A percentile compares a stretch with the other conserved stretches of the same genome.
Conservation (phyloP, 169 alveolate species). For the Miamiensis avidus region DNA sequence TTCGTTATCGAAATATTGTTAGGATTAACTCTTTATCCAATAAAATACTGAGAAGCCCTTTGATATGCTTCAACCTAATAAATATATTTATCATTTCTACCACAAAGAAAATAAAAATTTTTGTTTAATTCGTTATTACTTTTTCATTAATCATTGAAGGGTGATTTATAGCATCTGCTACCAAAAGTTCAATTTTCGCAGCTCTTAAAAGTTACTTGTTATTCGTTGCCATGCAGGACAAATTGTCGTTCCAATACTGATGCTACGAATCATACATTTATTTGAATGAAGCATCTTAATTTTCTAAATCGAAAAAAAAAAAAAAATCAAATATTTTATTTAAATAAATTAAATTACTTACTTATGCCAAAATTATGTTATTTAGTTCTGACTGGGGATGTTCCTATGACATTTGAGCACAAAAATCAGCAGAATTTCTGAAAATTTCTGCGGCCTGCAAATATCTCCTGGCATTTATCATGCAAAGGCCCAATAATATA, state of each 20-base stretch:
- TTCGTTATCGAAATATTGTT: conserved; percentile 12
- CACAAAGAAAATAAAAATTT: background rate
- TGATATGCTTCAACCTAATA: background rate
- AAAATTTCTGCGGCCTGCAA: conserved; percentile 45
- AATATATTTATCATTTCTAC: background rate
- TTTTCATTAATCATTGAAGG: conserved; percentile 29
- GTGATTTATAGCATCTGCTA: conserved; percentile 28
- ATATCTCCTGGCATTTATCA: conserved; percentile 34
- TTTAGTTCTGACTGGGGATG: conserved; percentile 3
- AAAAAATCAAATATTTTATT: background rate
- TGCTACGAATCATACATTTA: background rate
- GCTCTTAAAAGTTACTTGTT: conserved; percentile 19
- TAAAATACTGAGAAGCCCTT: conserved; percentile 21
- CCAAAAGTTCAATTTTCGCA: conserved; percentile 22
- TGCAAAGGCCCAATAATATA: conserved; percentile 31
- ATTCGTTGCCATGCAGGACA: conserved; percentile 7
- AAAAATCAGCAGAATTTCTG: conserved; percentile 22
- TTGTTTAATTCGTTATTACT: background rate
- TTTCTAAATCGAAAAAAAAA: background rate
- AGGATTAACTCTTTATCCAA: background rate
- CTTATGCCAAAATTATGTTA: background rate
- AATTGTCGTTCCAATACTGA: background rate
- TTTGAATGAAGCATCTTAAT: background rate
- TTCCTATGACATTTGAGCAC: conserved; percentile 2
- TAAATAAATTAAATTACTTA: background rate